Evolutionary conservation across 2,329 filamentous ascomycete species (phyloP), one percentile per base, ranked within the genome.

Genomic region (Nothophoma quercina): DNA sequence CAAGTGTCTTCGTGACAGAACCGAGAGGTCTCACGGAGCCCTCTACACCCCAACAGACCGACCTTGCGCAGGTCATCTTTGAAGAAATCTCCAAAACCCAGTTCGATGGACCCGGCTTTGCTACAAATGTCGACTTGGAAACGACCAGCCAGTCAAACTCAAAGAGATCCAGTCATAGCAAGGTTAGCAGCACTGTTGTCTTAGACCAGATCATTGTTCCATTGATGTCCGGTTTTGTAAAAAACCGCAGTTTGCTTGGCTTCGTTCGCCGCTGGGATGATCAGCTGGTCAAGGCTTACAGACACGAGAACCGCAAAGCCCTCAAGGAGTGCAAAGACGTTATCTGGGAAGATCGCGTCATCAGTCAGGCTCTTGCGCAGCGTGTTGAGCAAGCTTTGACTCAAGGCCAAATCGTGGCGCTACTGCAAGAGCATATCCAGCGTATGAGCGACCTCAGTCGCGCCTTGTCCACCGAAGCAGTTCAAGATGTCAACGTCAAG

Each of bases 231-330:
- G 67, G 71, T 2, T 75, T 70, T 42, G 64, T 70, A 8, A 62
- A 65, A 8, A 73, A 70, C 38, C 58, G 73, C 9, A 67, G 74
- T 41, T 48, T 75, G 5, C 45, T 68, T 6, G 71, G 70, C 7
- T 75, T 74, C 51, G 40, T 75, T 19, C 57, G 53, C n/a, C 58
- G 59, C 43, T 75, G 72, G 72, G 66, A 74, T 39, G 48, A 58
- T 7, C 71, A 75, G 35, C 61, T 75, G 0, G 56, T 58, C 23
- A 59, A 54, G 22, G 61, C 53, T 40, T 52, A 59, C 34, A 54
- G 52, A 22, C 35, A 55, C 23, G 44, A 58, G 21, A 55, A 53
- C 6, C 65, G 63, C n/a, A 59, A 60, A 22, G 42, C 55, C 15
- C 50, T 67, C 38, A 51, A 59, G 51, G 56, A 61, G 19, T 44